Percentiles rank a stretch among this genome's conserved stretches.
Evolutionary conservation across 768 basidiomycete genomes (phyloP).

Genomic region (Calocera cornea): DNA sequence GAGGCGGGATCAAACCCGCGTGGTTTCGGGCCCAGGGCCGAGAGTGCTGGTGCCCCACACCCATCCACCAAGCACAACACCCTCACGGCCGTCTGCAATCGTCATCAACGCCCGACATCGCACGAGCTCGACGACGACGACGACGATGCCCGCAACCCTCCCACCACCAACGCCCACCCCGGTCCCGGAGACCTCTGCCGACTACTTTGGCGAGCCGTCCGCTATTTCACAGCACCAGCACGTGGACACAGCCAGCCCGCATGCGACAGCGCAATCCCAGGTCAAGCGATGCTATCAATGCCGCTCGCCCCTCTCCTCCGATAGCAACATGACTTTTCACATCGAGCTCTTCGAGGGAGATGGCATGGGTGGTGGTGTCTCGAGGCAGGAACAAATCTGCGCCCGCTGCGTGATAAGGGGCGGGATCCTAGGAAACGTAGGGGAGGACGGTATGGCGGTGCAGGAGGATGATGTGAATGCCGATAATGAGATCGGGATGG

Average conservation of each 20-base stretch:
- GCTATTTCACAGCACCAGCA: not conserved
- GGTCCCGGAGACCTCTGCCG: not conserved
- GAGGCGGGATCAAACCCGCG: not conserved
- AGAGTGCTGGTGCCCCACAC: not conserved
- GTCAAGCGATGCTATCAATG: constrained; percentile 3
- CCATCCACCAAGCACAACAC: not conserved
- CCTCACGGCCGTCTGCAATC: not conserved
- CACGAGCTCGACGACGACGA: not conserved
- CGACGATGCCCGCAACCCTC: constrained; percentile 1
- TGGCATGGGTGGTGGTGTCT: not conserved
- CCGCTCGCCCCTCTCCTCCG: not conserved
- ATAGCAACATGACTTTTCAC: constrained; percentile 2
- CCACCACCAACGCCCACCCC: not conserved
- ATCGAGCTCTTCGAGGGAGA: not conserved
- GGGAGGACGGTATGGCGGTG: not conserved
- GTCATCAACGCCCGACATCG: not conserved
- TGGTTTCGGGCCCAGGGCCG: not conserved
- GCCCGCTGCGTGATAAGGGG: constrained; percentile 1
- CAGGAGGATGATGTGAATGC: not conserved
- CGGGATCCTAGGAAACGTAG: not conserved
- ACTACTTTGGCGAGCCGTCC: not conserved
- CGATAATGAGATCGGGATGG: not conserved
- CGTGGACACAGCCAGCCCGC: not conserved
- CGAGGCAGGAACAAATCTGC: not conserved
- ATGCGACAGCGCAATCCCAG: not conserved